Conservation (phyloP, 805 yeast species). For the Blastobotrys robertii region DNA sequence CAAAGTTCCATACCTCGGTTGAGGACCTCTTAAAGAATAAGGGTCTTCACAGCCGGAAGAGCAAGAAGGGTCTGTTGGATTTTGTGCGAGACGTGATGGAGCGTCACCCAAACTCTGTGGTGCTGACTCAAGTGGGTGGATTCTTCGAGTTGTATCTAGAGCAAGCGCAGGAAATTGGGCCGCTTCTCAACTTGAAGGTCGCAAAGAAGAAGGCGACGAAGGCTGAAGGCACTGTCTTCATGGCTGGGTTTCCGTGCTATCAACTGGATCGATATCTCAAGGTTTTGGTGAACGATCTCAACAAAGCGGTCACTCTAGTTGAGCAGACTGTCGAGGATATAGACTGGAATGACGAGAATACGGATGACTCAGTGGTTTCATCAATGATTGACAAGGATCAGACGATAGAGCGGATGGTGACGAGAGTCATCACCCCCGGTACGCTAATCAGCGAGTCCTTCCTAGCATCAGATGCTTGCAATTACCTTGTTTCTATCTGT, state of each 20-base stretch:
- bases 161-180: conserved; percentile 69
- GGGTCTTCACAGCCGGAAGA: too few species aligned
- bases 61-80: too few species aligned
- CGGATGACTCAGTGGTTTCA: not conserved
- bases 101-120: conserved; percentile 42
- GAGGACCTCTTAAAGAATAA: too few species aligned
- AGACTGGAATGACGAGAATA: not conserved
- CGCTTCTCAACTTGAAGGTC: conserved; percentile 59
- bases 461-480: conserved; percentile 60
- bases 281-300: conserved; percentile 59
- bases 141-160: conserved; percentile 59
- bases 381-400: not conserved
- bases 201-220: conserved; percentile 29
- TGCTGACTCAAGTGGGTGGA: conserved; percentile 62
- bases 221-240: conserved; percentile 40
- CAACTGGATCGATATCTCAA: conserved; percentile 66
- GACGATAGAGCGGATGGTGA: conserved; percentile 28
- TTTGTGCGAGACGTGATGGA: conserved; percentile 8
- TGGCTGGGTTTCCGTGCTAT: conserved; percentile 84
- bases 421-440: conserved; percentile 84
- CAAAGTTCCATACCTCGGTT: too few species aligned
- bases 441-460: conserved; percentile 83
- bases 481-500: conserved; percentile 54
- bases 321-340: conserved; percentile 39
- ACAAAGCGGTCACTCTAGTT: conserved; percentile 70